Evolutionary conservation across 2,329 filamentous ascomycete species (phyloP), one percentile per base, ranked within the genome.

Genomic region (Juglanconis sp.): DNA sequence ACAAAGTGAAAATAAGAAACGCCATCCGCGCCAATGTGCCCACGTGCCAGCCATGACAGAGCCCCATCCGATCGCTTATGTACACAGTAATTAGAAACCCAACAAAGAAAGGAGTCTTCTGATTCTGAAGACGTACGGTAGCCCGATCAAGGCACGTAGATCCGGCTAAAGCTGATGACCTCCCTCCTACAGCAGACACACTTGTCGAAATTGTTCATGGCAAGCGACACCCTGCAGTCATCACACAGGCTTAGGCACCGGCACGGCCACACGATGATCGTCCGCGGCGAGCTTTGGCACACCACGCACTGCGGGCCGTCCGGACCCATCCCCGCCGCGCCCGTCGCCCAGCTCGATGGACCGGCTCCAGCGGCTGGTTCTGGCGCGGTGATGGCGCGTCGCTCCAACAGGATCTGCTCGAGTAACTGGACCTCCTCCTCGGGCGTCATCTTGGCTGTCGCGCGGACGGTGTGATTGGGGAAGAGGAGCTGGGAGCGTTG

Each of bases 131-230:
- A 11, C 47, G 31, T 35, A 34, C 13, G 5, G 4, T 4, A 13
- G 17, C 15, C 9, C 13, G 8, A 44, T 74, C 68, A 89, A 53
- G 95, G 95, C 46, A 98, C 92, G 79, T 90, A 99, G 62, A 99
- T 86, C 67, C 92, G 86, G 66, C 91, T 93, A 74, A 96, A 98
- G 57, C 93, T 95, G 58, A 87, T 85, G 35, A 98, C 92, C 68
- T 95, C 90, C 59, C 91, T 86, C 54, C 95, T 84, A 73, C 95
- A 98, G 69, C 94, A 98, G 44, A 98, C 93, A 71, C 95, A 99
- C 71, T 91, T 96, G 65, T 93, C 91, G 72, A 96, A 98, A 72
- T 98, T 98, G 72, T 97, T 96, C 87, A 96, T 93, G 3, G 95
- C 95, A 64, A 98, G 81, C 48, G 91, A 94, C 40, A 98, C 90